These are phyloP conservation scores for Boletus sp. DNA, from an alignment of 768 basidiomycete species.

Conservation along the genomic window DNA sequence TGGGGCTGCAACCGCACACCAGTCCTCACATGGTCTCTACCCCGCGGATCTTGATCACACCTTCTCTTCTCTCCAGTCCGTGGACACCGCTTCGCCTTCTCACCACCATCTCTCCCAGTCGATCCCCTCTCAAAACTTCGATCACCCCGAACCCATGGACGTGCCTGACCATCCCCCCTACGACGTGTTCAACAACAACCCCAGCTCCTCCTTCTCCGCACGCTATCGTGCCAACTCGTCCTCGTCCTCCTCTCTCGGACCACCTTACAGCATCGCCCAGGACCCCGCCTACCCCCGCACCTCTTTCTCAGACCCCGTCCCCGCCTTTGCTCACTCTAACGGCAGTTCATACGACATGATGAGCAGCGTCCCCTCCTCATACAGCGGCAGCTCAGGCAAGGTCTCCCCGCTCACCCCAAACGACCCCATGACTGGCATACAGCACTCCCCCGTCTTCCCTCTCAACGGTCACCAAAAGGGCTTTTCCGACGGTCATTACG, in stretches of 20 bases:
- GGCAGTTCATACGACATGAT: slow-evolving; percentile 65
- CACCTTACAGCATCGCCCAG: slow-evolving; percentile 49
- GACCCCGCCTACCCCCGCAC: slow-evolving; percentile 60
- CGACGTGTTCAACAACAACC: slow-evolving; percentile 59
- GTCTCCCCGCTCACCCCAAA: slow-evolving; percentile 73
- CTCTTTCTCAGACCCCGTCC: slow-evolving; percentile 59
- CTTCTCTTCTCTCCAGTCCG: slow-evolving; percentile 47
- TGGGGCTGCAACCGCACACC: slow-evolving; percentile 33
- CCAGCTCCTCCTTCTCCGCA: slow-evolving; percentile 47
- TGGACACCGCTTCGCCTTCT: slow-evolving; percentile 37
- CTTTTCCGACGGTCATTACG: slow-evolving; percentile 52
- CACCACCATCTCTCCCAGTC: slow-evolving; percentile 35
- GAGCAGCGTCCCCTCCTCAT: slow-evolving; percentile 59
- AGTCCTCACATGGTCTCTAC: slow-evolving; percentile 45
- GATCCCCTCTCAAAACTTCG: slow-evolving; percentile 43
- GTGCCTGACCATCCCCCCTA: slow-evolving; percentile 58
- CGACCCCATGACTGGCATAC: slow-evolving; percentile 59
- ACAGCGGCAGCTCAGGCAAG: slow-evolving; percentile 61
- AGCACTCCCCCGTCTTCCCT: slow-evolving; percentile 53
- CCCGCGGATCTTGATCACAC: slow-evolving; percentile 56
- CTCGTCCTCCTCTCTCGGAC: slow-evolving; percentile 67
- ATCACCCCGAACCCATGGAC: slow-evolving; percentile 55
- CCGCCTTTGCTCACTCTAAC: slow-evolving; percentile 53
- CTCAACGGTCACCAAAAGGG: slow-evolving; percentile 48
- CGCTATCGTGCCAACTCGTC: slow-evolving; percentile 74